Evolutionary conservation across 2,329 filamentous ascomycete genomes (phyloP), one percentile per base, ranked within the genome.

Genomic region (Trichoderma atrobrunneum): DNA sequence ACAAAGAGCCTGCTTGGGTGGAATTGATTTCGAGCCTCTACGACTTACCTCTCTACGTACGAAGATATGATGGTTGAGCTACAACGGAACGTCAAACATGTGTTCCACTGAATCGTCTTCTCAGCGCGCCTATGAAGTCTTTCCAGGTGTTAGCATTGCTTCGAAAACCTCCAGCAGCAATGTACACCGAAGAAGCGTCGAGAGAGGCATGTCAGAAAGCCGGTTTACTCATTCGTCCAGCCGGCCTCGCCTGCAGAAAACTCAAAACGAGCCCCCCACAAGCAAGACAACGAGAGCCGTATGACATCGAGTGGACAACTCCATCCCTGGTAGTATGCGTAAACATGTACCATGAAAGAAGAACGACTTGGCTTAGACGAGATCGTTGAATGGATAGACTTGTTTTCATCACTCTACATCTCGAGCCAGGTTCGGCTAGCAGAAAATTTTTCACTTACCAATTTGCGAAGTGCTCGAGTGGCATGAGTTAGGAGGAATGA

Each of bases 321-420:
- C 89, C 91, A 93, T 91, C 91, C 93, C 91, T 87, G 80, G 82
- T 93, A 54, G 24, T 91, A 86, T 93, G 82, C 66, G 34, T 73
- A 56, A 72, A 76, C 73, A 73, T 70, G 74, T 89, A 93, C 84
- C 80, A 88, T 91, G 92, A 89, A 81, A 91, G 88, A 87, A 93
- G 92, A 84, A 88, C 89, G 87, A 88, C 90, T 92, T 85, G 91
- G 90, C 85, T 80, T 84, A 83, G 82, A 87, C 85, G 87, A 86
- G 81, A 85, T 92, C 87, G 89, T 91, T 87, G 90, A 92, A 92
- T 92, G 90, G 90, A 92, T 92, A 90, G 76, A 89, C 90, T 90
- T 83, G 80, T 80, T 74, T 69, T 83, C 81, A 84, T 83, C 81
- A 83, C 79, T 48, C 32, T 30, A 63, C 61, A 21, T 24, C 36